A percentile compares a stretch with the other conserved stretches of the same genome.
Evolutionary conservation across 768 basidiomycete genomes (phyloP).

Genomic region (Termitomyces sp.): DNA sequence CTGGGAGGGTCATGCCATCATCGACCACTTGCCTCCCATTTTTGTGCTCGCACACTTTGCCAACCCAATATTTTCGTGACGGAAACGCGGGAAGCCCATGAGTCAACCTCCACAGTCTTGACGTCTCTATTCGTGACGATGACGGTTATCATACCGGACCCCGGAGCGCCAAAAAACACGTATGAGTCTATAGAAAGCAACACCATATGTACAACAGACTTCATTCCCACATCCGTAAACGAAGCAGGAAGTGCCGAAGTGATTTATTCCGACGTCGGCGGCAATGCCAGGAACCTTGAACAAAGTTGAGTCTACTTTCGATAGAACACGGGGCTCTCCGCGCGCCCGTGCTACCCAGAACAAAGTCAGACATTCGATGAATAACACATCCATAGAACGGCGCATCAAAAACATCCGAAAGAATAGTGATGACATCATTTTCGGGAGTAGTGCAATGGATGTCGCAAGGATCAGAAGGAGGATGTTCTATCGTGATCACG

Average conservation of each 20-base stretch:
- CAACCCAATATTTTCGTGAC: background rate
- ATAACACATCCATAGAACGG: background rate
- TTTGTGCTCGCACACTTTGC: background rate
- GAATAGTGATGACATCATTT: background rate
- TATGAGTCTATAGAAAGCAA: background rate
- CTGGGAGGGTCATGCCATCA: background rate
- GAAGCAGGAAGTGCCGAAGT: background rate
- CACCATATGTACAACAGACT: background rate
- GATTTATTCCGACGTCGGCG: slow-evolving; percentile 4
- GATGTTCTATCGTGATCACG: background rate
- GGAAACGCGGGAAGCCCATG: background rate
- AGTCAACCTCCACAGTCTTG: too few relatives aligned
- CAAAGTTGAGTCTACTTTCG: background rate
- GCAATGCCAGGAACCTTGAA: background rate
- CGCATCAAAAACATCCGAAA: background rate
- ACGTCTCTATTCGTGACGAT: too few relatives aligned
- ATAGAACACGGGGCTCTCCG: slow-evolving; percentile 2
- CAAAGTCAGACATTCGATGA: background rate
- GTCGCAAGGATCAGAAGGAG: background rate
- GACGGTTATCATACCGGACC: background rate
- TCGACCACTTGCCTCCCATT: background rate
- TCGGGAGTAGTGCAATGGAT: background rate
- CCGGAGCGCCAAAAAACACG: background rate
- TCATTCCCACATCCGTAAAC: background rate
- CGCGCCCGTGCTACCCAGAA: slow-evolving; percentile 10